Evolutionary conservation across 2,329 filamentous ascomycete genomes (phyloP).

Genomic region (Calonectria crousiana): DNA sequence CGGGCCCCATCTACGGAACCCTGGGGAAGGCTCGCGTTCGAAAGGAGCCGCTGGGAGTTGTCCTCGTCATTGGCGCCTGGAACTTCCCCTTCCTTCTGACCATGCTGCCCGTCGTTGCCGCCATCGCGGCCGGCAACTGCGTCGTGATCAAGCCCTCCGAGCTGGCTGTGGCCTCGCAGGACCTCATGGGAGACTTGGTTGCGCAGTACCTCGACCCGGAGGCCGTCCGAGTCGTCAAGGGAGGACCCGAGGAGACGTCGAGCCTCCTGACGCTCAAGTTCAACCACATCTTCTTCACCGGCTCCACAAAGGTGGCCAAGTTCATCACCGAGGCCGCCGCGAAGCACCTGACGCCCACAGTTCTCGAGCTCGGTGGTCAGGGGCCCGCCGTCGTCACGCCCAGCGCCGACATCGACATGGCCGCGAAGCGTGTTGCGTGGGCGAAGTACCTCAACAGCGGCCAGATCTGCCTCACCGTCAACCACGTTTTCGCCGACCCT

Average conservation of each 20-base stretch:
- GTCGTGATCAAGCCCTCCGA: slow-evolving; percentile 61
- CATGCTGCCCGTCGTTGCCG: slow-evolving; percentile 54
- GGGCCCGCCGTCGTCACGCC: slow-evolving; percentile 57
- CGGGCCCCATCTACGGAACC: slow-evolving; percentile 43
- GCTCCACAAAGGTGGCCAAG: slow-evolving; percentile 52
- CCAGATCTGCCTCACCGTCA: slow-evolving; percentile 45
- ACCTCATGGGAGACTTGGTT: slow-evolving; percentile 54
- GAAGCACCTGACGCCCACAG: slow-evolving; percentile 57
- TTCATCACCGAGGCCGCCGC: slow-evolving; percentile 56
- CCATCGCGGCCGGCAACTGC: slow-evolving; percentile 57
- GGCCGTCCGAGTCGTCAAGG: slow-evolving; percentile 52
- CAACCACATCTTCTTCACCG: slow-evolving; percentile 61
- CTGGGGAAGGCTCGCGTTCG: slow-evolving; percentile 48
- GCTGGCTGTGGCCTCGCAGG: slow-evolving; percentile 49
- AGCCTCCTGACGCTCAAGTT: slow-evolving; percentile 53
- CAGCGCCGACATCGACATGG: slow-evolving; percentile 55
- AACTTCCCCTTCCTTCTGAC: slow-evolving; percentile 57
- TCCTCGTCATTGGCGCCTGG: slow-evolving; percentile 59
- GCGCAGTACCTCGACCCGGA: slow-evolving; percentile 55
- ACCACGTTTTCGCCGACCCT: slow-evolving; percentile 59
- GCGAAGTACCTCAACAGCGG: slow-evolving; percentile 58
- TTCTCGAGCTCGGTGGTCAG: slow-evolving; percentile 60
- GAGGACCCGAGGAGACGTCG: slow-evolving; percentile 52
- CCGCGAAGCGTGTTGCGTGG: slow-evolving; percentile 57
- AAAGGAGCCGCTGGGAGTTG: slow-evolving; percentile 58